Base-by-base conservation (phyloP, 2,329 filamentous ascomycete genomes). In the Alternaria hordeiaustralica region DNA sequence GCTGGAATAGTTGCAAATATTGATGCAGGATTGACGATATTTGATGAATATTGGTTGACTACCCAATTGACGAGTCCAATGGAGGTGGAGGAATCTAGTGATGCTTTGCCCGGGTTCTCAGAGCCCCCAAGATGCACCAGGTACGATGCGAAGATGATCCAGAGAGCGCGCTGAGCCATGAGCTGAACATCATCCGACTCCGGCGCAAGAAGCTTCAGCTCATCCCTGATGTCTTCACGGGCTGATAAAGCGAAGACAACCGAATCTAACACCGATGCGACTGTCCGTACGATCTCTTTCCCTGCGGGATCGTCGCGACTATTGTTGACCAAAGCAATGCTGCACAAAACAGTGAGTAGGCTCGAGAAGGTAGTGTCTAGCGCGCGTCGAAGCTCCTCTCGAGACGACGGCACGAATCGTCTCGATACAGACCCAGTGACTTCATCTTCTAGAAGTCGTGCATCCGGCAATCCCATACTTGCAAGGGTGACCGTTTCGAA, bases 351-450 rank as follows among this genome's bases (percentile, higher is more conserved):
- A 2, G 77, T 79, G 21, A 79, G 56, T 8, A 80, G 68, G 55
- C 76, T 79, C 3, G 75, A 78, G 61, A 72, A 78, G 2, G 78
- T 79, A 4, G 75, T 79, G 36, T 74, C 71, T 11, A 80, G 58
- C 12, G 78, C 78, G n/a, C 74, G 66, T 20, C 75, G 77, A 45
- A 79, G 64, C 13, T 75, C 71, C 12, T 65, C 61, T 61, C 72
- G 68, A 5, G 71, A 59, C 11, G 75, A 75, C 13, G 72, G 73
- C 21, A 69, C 70, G 44, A 70, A 68, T 13, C 69, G 68, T 33
- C 72, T 70, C 7, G 66, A 61, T 15, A 70, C 21, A 7, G 65
- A 62, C 12, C 70, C 68, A 23, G 67, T 63, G 6, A 67, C 61
- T 33, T 68, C 66, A 18, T 69, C 66, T 30, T 73, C 67, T 6